Evolutionary conservation across 768 basidiomycete genomes (phyloP).

Genomic region (Mrakia blollopis): DNA sequence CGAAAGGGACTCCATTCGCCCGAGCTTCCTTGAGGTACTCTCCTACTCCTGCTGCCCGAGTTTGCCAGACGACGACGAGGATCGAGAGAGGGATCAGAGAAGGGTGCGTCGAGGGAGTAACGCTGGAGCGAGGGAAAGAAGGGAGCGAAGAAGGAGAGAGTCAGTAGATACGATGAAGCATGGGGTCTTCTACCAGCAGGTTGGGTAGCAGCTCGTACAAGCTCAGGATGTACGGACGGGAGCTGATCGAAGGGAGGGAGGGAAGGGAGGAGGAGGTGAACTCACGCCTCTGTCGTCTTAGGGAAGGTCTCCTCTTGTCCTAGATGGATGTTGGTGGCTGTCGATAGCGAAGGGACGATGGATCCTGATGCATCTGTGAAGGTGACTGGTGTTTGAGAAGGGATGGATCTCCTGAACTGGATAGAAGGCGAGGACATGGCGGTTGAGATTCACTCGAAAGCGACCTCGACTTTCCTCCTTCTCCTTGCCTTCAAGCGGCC

Average conservation of each 20-base stretch:
- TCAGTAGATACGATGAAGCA: background rate
- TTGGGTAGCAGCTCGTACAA: background rate
- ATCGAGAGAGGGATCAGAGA: constrained; percentile 27
- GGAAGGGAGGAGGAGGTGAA: background rate
- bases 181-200: too few species aligned
- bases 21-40: constrained; percentile 30
- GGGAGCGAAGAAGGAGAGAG: background rate
- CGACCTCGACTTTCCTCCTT: background rate
- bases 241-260: background rate
- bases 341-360: background rate
- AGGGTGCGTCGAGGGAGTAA: constrained; percentile 20
- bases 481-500: background rate
- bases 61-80: constrained; percentile 24
- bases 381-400: constrained; percentile 18
- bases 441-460: background rate
- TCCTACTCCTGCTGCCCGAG: background rate
- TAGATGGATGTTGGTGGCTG: constrained; percentile 22
- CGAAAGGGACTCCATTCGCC: constrained; percentile 29
- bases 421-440: constrained; percentile 22
- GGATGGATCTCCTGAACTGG: constrained; percentile 22
- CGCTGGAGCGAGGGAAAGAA: background rate
- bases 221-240: too few species aligned
- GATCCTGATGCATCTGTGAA: background rate
- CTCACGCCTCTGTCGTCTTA: constrained; percentile 17
- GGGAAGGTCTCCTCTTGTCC: constrained; percentile 4